Evolutionary conservation across 768 basidiomycete genomes (phyloP), one percentile per base, ranked within the genome.

Genomic region (Lenzites betulinus): DNA sequence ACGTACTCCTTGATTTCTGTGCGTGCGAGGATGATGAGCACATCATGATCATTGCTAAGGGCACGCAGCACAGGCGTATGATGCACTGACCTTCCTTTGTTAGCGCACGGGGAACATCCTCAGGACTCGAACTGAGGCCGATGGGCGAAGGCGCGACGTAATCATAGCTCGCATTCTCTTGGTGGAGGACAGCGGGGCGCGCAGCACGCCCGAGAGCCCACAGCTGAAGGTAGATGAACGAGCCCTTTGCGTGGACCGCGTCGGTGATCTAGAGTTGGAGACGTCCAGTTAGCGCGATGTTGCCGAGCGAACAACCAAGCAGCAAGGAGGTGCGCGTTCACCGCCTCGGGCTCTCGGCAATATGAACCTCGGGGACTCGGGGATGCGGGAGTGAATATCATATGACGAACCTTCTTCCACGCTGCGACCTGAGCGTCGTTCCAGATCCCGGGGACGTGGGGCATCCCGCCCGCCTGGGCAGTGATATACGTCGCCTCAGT

Each of bases 371-470:
- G 30, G 30, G 30, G 30, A 33, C 30, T 33, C 30, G 30, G 30
- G 30, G 30, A 33, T 33, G 4, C 30, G 30, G 30, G 30, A 11
- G 11, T 33, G 30, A 16, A 18, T 33, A 13, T 16, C 38, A 39
- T 39, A 33, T 13, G 1, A 68, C 74, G 22, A 35, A 82, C 80
- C 58, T 70, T 64, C 64, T 80, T 83, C 85, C 84, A 86, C 0
- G 62, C 77, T 7, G 65, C 55, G 20, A 78, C 78, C 64, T 92
- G 89, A n/a, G 79, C 83, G 1, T 79, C 68, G 16, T 70, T 83
- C 77, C 81, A 90, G 56, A 90, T 83, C 1, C 89, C 89, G 1
- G 89, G 89, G 0, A 81, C 77, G 55, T 82, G 71, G 2, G 55
- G 50, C 44, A 73, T 77, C 1, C 84, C 85, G 4, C 80, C 83